These are phyloP conservation scores for Pleurotus giganteus DNA, from an alignment of 768 basidiomycete species.

Conservation along the genomic window DNA sequence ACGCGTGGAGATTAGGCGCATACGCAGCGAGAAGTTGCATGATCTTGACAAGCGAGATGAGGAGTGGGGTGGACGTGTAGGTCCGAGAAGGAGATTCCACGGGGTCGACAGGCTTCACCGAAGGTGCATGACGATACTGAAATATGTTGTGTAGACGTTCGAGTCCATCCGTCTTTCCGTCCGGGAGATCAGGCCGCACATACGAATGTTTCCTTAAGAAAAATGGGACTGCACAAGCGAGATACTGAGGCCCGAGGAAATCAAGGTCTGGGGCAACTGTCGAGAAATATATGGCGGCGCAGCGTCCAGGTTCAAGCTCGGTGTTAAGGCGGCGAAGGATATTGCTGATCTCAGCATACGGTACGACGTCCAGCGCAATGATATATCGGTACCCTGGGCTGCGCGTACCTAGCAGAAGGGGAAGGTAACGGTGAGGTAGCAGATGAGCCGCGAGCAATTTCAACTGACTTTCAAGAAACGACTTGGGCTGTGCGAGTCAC, in stretches of 20 bases:
- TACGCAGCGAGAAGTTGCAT: slow-evolving; percentile 31
- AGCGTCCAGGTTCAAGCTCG: slow-evolving; percentile 15
- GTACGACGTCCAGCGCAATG: slow-evolving; percentile 10
- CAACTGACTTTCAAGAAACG: neutral
- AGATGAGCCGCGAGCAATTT: neutral
- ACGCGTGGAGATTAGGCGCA: slow-evolving; percentile 26
- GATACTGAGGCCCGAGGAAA: slow-evolving; percentile 32
- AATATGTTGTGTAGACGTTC: neutral
- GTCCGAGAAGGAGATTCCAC: neutral
- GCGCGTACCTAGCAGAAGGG: neutral
- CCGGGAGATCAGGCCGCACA: neutral
- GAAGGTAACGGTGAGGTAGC: neutral
- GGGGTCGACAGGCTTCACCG: neutral
- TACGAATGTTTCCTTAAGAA: slow-evolving; percentile 25
- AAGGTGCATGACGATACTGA: neutral
- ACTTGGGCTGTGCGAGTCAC: neutral
- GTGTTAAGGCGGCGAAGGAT: slow-evolving; percentile 21
- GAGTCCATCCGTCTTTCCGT: neutral
- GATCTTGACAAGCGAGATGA: slow-evolving; percentile 34
- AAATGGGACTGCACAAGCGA: slow-evolving; percentile 45
- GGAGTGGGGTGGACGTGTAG: slow-evolving; percentile 36
- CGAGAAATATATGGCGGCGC: slow-evolving; percentile 29
- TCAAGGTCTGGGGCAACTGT: slow-evolving; percentile 34
- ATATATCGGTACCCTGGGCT: neutral
- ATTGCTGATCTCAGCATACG: slow-evolving; percentile 21